Evolutionary conservation across 2,329 filamentous ascomycete species (phyloP).

Genomic region (Colletotrichum lupini): DNA sequence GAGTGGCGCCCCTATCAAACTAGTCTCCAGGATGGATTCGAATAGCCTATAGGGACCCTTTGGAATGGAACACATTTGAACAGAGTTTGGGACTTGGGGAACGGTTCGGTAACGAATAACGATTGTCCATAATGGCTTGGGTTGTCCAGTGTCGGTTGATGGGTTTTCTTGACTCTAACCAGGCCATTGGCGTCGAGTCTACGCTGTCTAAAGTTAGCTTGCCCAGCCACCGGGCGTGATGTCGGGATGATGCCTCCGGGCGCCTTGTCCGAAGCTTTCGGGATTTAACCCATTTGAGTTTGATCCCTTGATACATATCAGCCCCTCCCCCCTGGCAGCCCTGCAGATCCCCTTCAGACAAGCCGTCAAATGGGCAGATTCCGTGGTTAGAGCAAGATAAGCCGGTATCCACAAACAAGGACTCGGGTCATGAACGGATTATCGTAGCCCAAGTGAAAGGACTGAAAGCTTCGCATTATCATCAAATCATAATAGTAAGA

Average conservation of each 20-base stretch:
- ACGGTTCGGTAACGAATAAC: background rate
- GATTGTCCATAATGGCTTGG: background rate
- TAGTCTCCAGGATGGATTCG: background rate
- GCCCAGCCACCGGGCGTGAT: slow-evolving; percentile 4
- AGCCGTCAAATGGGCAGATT: background rate
- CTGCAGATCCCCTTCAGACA: background rate
- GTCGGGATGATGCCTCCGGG: background rate
- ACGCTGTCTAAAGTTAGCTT: background rate
- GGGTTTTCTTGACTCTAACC: background rate
- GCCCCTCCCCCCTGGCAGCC: background rate
- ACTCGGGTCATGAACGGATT: background rate
- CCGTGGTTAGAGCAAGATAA: background rate
- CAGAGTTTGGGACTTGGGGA: background rate
- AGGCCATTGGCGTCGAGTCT: background rate
- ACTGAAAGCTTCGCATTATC: background rate
- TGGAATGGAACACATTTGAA: background rate
- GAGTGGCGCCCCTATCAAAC: slow-evolving; percentile 26
- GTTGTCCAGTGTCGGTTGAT: background rate
- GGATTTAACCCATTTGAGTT: background rate
- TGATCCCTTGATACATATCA: background rate
- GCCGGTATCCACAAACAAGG: background rate
- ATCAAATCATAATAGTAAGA: background rate
- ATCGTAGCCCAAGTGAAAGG: background rate
- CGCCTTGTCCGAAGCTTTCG: background rate
- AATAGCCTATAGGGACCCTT: background rate